phyloP scores from a whole-genome alignment of 2,329 filamentous ascomycete species.

The Thielaviopsis populi region DNA sequence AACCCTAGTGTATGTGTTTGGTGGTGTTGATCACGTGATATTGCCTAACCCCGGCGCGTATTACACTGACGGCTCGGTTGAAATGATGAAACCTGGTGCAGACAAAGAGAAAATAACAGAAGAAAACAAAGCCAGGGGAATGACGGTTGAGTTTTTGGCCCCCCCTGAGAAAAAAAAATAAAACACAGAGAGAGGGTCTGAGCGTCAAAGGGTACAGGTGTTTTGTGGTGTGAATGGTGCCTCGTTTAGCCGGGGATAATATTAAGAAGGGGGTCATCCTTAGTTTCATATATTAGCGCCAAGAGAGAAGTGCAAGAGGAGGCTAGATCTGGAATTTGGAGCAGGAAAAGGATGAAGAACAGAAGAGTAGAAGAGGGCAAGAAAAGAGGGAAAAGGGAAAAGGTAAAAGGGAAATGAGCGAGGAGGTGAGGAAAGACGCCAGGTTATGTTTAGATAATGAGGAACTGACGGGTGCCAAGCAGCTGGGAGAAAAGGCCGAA shows the following conservation, averaged over 20 bases:
- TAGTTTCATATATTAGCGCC: slow-evolving; percentile 9
- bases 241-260: slow-evolving; percentile 10
- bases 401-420: not conserved
- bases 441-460: not conserved
- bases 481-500: not conserved
- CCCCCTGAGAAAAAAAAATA: not conserved
- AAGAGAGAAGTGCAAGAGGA: not conserved
- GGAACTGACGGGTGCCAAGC: not conserved
- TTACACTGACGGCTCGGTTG: not conserved
- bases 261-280: slow-evolving; percentile 6
- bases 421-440: not conserved
- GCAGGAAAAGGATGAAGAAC: not conserved
- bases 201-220: not conserved
- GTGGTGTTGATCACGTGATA: not conserved
- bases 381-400: not conserved
- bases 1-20: not conserved
- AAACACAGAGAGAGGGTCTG: not conserved
- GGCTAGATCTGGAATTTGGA: not conserved
- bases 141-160: not conserved
- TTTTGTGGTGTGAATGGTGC: not conserved
- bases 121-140: not conserved
- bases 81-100: not conserved
- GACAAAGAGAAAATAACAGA: not conserved
- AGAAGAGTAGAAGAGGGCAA: not conserved
- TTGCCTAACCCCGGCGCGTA: not conserved